Evolutionary conservation across 306 rosid species (phyloP).

Genomic region (Fragaria vesca): DNA sequence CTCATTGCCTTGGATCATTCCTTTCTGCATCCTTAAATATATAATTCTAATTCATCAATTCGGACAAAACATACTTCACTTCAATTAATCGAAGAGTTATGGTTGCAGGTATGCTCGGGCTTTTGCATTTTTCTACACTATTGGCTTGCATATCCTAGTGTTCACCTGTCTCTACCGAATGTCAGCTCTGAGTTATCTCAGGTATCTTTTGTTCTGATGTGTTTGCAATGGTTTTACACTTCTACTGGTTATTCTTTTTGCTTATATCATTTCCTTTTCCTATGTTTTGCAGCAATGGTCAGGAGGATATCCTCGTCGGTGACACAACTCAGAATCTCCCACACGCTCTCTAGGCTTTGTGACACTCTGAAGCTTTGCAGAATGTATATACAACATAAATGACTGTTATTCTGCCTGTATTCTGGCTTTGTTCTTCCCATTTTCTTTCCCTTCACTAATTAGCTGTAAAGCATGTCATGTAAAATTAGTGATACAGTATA

Average conservation of each 20-base stretch:
- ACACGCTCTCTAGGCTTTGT: constrained; percentile 35
- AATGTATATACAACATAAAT: constrained; percentile 2
- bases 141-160: constrained; percentile 84
- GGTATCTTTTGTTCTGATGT: constrained; percentile 41
- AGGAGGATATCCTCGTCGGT: constrained; percentile 55
- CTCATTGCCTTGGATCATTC: neutral
- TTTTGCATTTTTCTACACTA: constrained; percentile 93
- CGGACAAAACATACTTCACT: neutral
- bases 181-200: constrained; percentile 89
- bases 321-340: constrained; percentile 57
- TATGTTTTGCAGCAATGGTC: constrained; percentile 58
- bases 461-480: constrained; percentile 8
- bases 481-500: neutral
- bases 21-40: neutral
- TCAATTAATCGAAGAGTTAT: neutral
- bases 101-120: constrained; percentile 85
- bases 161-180: constrained; percentile 94
- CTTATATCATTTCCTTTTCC: neutral
- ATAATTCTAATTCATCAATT: neutral
- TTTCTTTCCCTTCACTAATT: neutral
- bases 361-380: neutral
- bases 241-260: neutral
- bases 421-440: neutral
- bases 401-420: neutral
- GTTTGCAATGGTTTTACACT: neutral